Percentiles rank a stretch among this genome's conserved stretches.
Conservation (phyloP, 208 protist genomes). For the Spongospora subterranea region DNA sequence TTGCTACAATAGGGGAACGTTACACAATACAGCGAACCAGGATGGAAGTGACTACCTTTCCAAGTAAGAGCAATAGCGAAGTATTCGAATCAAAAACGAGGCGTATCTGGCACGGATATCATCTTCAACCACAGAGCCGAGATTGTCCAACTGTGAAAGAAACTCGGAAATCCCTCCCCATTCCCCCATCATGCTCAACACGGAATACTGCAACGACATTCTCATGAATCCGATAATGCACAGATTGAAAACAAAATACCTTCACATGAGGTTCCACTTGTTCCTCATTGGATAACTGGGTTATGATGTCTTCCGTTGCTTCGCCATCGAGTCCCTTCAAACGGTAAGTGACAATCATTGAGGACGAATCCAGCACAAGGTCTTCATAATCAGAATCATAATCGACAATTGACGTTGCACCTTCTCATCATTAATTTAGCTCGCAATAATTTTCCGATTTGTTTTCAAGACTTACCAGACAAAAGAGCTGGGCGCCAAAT, state of each 20-base stretch:
- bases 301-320: conserved; percentile 83
- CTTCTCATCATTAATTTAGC: neutral
- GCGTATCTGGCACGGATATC: neutral
- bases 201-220: neutral
- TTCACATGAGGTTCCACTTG: conserved; percentile 71
- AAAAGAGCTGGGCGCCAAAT: conserved; percentile 74
- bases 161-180: conserved; percentile 10
- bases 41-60: neutral
- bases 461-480: neutral
- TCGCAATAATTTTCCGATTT: too few species aligned
- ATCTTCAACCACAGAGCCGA: neutral
- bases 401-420: conserved; percentile 23
- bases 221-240: too few species aligned
- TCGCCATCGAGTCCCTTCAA: conserved; percentile 86
- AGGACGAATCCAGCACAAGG: conserved; percentile 30
- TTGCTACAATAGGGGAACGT: neutral
- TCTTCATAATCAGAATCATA: conserved; percentile 34
- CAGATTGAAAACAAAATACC: conserved; percentile 40
- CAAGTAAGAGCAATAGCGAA: neutral
- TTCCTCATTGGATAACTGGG: conserved; percentile 68
- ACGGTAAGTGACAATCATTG: conserved; percentile 83
- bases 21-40: neutral
- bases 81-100: neutral
- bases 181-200: neutral
- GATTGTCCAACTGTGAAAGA: neutral